Evolutionary conservation across 768 basidiomycete genomes (phyloP), one percentile per base, ranked within the genome.

Genomic region (Boletus tylopilopsis): DNA sequence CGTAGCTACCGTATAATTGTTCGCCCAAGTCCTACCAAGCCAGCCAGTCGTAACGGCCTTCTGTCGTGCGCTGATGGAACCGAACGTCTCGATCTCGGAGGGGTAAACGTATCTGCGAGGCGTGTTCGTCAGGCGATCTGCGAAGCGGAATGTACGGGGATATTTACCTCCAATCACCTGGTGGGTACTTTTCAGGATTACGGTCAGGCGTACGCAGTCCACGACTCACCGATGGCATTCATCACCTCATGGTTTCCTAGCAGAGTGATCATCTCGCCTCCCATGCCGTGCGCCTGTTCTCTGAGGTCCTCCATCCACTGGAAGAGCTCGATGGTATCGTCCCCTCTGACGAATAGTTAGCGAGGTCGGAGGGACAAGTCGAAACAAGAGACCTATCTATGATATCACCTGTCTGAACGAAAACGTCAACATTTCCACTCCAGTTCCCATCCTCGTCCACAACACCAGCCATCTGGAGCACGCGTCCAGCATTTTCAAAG

Each of bases 201-300:
- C 39, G 47, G 19, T 42, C 18, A 38, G 41, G 23, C 37, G 45
- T 40, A 53, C 44, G 30, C 32, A 21, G 23, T 23, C 16, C 32
- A 22, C 32, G 16, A 53, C 68, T 19, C 57, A 85, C 87, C 87
- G 50, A 91, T 84, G 13, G 80, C 82, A 56, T 94, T 94, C 92
- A 97, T 96, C 76, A 86, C 85, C 67, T 98, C 96, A 58, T 99
- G 96, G 66, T 99, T 99, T 22, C 96, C 96, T 29, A 97, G 72
- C 47, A 90, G 77, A 12, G 79, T 83, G 27, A 95, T 63, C 13
- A 99, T 76, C 5, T 74, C 77, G 2, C 90, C 94, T 4, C 91
- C 91, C 13, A 67, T 72, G 0, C 71, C 68, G 5, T 68, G 68
- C 1, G 95, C 94, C 65, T 97, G 83, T 8, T 70, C 77, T 22